These are phyloP conservation scores for Sporormia fimetaria DNA, from an alignment of 495 filamentous ascomycete species.

Conservation along the genomic window DNA sequence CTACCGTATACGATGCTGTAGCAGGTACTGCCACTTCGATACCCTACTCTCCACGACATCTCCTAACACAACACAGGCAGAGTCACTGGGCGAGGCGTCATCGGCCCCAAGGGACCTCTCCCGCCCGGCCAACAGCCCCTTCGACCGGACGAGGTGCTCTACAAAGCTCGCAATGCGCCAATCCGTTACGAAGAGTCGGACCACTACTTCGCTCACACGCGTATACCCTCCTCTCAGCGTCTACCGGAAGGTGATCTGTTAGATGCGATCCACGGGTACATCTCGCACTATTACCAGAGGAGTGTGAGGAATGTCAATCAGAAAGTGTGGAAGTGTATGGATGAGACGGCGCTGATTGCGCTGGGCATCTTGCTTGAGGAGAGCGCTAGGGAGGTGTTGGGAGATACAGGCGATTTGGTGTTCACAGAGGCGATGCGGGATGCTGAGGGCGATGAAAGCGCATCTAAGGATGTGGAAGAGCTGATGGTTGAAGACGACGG, in stretches of 20 bases:
- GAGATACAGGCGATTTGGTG: conserved; percentile 60
- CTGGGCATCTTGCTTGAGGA: conserved; percentile 79
- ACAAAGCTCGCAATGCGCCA: conserved; percentile 50
- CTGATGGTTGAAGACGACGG: neutral
- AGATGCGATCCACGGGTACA: conserved; percentile 64
- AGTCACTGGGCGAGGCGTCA: conserved; percentile 15
- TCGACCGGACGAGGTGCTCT: conserved; percentile 66
- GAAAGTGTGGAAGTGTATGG: conserved; percentile 55
- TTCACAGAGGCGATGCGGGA: conserved; percentile 47
- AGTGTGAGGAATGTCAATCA: conserved; percentile 1
- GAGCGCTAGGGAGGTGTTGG: conserved; percentile 49
- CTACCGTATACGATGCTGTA: conserved; percentile 66
- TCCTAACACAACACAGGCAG: conserved; percentile 9
- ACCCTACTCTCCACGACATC: neutral
- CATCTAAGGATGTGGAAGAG: neutral
- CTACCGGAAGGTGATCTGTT: conserved; percentile 66
- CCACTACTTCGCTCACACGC: conserved; percentile 52
- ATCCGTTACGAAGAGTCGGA: conserved; percentile 56
- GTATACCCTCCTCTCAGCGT: conserved; percentile 38
- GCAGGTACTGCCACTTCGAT: conserved; percentile 49
- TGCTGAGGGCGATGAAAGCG: conserved; percentile 2
- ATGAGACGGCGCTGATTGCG: conserved; percentile 74
- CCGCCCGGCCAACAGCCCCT: conserved; percentile 37
- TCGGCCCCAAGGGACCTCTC: neutral
- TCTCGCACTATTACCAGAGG: conserved; percentile 54